Base-by-base conservation (phyloP, 352 stramenopile species). In the Elongisporangium undulatum region DNA sequence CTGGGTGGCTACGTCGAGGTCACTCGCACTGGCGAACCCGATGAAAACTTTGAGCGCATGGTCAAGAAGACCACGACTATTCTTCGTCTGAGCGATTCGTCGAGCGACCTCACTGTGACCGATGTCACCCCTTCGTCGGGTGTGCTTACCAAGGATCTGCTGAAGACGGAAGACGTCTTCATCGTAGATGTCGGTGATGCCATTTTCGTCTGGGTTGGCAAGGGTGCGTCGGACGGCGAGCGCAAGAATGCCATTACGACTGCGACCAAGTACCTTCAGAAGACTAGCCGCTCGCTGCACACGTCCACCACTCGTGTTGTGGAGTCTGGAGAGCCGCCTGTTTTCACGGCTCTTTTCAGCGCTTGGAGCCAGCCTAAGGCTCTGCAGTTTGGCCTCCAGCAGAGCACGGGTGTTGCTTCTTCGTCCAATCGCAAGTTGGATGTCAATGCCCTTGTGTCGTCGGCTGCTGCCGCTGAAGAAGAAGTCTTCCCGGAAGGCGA, bases 141-240 rank as follows among this genome's bases (percentile, higher is more conserved):
- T 54, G 72, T 92, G 19, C 61, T 97, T 13, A 88, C 79, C 4
- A 94, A 93, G 64, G 65, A 79, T 54, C 60, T 90, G 2, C 66
- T 99, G 20, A 82, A 92, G 62, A 79, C 80, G 9, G 72, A 96
- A 22, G 88, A 98, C 56, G 92, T 98, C n/a, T 98, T 96, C 66
- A 71, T 99, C 15, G 71, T 99, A 21, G 93, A 98, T 65, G 68
- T 83, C 55, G 89, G 89, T 51, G 84, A 87, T 62, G 82, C 91
- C 17, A 61, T 98, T 17, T 98, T 90, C 64, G 70, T 98, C 4
- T 99, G 93, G 92, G 79, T 98, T 26, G 96, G 96, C 51, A 92
- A 89, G 60, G 70, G 69, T 24, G 90, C 91, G 3, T 95, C 85
- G 4, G 66, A 71, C 29, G 74, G 57, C 39, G 94, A 98, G 74